These are phyloP conservation scores for Aspergillus oerlinghausenensis DNA, from an alignment of 2,329 filamentous ascomycete species.

Conservation along the genomic window DNA sequence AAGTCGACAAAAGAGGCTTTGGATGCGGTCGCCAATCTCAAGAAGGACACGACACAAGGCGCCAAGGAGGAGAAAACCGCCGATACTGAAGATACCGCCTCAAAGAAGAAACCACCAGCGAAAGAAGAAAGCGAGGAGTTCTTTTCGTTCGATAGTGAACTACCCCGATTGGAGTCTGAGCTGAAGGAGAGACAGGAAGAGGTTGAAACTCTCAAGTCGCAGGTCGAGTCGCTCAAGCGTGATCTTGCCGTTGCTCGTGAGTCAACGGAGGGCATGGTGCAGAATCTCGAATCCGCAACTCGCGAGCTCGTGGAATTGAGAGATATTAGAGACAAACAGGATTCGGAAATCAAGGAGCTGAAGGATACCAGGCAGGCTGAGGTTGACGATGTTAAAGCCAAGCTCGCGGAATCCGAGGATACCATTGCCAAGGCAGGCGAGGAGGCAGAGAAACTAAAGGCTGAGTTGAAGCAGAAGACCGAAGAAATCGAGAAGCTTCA, in stretches of 20 bases:
- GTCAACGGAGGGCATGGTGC: constrained; percentile 60
- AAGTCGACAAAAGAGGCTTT: constrained; percentile 58
- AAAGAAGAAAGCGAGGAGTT: constrained; percentile 61
- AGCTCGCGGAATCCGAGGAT: constrained; percentile 29
- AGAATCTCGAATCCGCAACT: constrained; percentile 63
- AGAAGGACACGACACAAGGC: constrained; percentile 32
- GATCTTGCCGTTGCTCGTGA: constrained; percentile 70
- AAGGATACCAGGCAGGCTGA: constrained; percentile 40
- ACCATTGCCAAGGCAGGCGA: constrained; percentile 25
- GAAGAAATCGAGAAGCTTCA: constrained; percentile 36
- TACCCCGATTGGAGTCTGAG: constrained; percentile 74
- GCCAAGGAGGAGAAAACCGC: background rate
- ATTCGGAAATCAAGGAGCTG: constrained; percentile 44
- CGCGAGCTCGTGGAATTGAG: constrained; percentile 56
- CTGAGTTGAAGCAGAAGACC: constrained; percentile 38
- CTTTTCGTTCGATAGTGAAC: constrained; percentile 87
- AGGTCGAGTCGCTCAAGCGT: constrained; percentile 63
- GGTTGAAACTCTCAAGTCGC: constrained; percentile 63
- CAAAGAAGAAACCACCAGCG: constrained; percentile 11
- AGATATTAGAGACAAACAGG: constrained; percentile 49
- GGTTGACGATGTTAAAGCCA: constrained; percentile 38
- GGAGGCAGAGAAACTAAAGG: constrained; percentile 31
- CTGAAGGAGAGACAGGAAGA: constrained; percentile 66
- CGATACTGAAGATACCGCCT: constrained; percentile 1
- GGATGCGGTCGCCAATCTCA: constrained; percentile 59